phyloP scores from a whole-genome alignment of 2,329 filamentous ascomycete species.

The Corinectria fuckeliana region DNA sequence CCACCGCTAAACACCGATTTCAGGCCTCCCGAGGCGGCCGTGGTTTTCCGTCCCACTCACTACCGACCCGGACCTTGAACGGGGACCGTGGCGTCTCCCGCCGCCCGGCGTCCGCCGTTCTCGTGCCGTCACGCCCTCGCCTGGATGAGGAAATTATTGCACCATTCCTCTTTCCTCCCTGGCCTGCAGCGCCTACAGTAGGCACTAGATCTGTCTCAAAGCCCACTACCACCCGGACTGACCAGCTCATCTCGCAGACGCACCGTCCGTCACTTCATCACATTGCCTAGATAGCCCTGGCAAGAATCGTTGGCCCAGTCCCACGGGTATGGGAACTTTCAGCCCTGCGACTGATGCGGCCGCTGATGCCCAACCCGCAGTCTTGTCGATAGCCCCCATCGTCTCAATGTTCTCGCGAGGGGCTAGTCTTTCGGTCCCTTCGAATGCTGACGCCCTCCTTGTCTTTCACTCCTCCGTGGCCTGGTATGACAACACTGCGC shows the following conservation, averaged over 20 bases:
- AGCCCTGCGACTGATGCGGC: slow-evolving; percentile 30
- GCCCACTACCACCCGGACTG: slow-evolving; percentile 38
- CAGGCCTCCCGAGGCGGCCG: slow-evolving; percentile 17
- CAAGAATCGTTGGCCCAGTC: slow-evolving; percentile 20
- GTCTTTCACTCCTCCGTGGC: neutral
- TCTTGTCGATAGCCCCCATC: slow-evolving; percentile 16
- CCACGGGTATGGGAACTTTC: slow-evolving; percentile 24
- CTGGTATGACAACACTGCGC: neutral
- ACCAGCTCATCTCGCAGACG: slow-evolving; percentile 45
- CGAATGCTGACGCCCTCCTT: slow-evolving; percentile 3
- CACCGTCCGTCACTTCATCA: slow-evolving; percentile 40
- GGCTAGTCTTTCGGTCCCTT: slow-evolving; percentile 15
- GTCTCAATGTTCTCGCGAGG: slow-evolving; percentile 16
- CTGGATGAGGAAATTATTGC: slow-evolving; percentile 16
- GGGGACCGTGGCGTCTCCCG: slow-evolving; percentile 25
- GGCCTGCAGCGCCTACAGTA: slow-evolving; percentile 29
- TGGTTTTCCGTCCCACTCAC: slow-evolving; percentile 26
- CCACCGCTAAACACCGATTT: slow-evolving; percentile 16
- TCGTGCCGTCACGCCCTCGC: slow-evolving; percentile 7
- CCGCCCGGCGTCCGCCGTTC: slow-evolving; percentile 13
- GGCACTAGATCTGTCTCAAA: slow-evolving; percentile 29
- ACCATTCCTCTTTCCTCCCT: slow-evolving; percentile 7
- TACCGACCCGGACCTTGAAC: slow-evolving; percentile 28
- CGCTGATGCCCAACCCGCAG: slow-evolving; percentile 41
- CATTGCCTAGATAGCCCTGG: slow-evolving; percentile 20